Percentiles rank a stretch among this genome's conserved stretches.
Conservation (phyloP, 805 yeast genomes). For the Wickerhamomyces tratensis region DNA sequence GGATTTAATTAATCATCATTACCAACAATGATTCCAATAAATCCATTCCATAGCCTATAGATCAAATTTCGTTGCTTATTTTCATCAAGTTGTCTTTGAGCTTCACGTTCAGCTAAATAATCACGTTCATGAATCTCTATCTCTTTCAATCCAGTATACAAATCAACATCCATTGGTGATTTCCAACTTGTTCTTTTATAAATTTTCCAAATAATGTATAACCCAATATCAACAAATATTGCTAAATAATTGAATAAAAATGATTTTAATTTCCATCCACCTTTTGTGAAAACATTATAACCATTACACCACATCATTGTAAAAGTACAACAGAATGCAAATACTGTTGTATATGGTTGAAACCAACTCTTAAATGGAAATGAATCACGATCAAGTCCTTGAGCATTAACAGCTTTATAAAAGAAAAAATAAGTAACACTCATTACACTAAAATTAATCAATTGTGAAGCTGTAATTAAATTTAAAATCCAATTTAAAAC, state of each 20-base stretch:
- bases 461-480: conserved; percentile 60
- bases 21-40: conserved; percentile 13
- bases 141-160: conserved; percentile 43
- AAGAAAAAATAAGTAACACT: conserved; percentile 52
- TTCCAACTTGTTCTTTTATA: conserved; percentile 36
- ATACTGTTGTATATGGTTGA: conserved; percentile 49
- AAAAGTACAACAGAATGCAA: conserved; percentile 36
- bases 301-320: conserved; percentile 56
- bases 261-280: conserved; percentile 48
- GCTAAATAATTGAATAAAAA: conserved; percentile 67
- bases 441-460: conserved; percentile 50
- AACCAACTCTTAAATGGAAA: conserved; percentile 44
- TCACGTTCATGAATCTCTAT: conserved; percentile 46
- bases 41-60: conserved; percentile 9
- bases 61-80: conserved; percentile 11
- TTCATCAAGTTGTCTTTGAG: conserved; percentile 14
- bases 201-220: conserved; percentile 45
- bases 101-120: conserved; percentile 10
- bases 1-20: conserved; percentile 5
- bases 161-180: conserved; percentile 39
- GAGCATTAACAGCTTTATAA: conserved; percentile 46
- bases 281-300: conserved; percentile 59
- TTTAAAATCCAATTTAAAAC: conserved; percentile 70
- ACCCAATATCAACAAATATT: conserved; percentile 45
- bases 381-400: conserved; percentile 34